Base-by-base conservation (phyloP, 306 rosid species). In the Mucuna pruriens region DNA sequence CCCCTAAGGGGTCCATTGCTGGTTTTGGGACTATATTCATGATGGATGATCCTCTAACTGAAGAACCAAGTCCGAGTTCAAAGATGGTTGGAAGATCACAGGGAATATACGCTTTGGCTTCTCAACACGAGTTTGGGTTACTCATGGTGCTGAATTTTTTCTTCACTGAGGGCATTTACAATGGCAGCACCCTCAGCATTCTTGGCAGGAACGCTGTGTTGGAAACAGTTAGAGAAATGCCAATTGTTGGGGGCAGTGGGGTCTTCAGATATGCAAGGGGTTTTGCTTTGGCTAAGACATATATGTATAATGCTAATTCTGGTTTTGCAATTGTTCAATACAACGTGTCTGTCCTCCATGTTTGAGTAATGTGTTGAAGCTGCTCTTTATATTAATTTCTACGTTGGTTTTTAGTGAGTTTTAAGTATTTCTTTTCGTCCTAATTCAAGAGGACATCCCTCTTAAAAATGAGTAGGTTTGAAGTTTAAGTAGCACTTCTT, bases 61-160 rank as follows among this genome's bases (percentile, higher is more conserved):
- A 62, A 54, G 82, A 61, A 17, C 78, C 67, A 74, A 42, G 77
- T 67, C 60, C 42, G 10, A 71, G 62, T 17, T 85, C 88, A 31
- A 86, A 81, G 72, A 46, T 74, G 15, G 77, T 86, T 63, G 85
- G 88, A 40, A 83, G 84, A 64, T 84, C 89, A 54, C 88, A 85
- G 51, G 88, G 89, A 6, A 77, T 80, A 3, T 85, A 81, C 75
- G 82, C 88, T 62, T 6, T 78, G 36, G 85, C 88, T 55, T 88
- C 89, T 68, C 86, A 57, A 33, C 87, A 57, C 74, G 85, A 78
- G n/a, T 2, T 64, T n/a, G 88, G 9, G 4, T 70, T 88, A 33
- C 83, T 77, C 20, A 80, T 85, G 79, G 86, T 46, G 57, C 62
- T 83, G n/a, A 88, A 78, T 67, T 85, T 74, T 19, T 71, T 62